These are phyloP conservation scores for Naganishia kalamii DNA, from an alignment of 768 basidiomycete species.

Conservation along the genomic window DNA sequence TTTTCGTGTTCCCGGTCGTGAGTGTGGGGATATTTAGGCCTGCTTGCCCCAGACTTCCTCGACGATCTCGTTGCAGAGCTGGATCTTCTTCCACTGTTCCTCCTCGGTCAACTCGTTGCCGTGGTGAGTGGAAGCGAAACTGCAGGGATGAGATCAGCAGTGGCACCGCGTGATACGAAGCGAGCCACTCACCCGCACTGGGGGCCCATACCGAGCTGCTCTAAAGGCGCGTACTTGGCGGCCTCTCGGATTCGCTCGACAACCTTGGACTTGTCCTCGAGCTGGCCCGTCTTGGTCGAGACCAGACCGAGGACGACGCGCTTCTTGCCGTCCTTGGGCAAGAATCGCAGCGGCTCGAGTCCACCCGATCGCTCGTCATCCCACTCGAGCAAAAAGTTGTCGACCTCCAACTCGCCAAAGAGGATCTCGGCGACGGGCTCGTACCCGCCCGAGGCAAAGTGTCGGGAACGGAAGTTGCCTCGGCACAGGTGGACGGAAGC, in stretches of 20 bases:
- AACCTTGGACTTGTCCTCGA: constrained; percentile 35
- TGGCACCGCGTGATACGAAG: constrained; percentile 7
- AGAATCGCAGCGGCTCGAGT: constrained; percentile 26
- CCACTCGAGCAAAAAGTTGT: constrained; percentile 24
- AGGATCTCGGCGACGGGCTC: constrained; percentile 27
- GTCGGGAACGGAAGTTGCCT: constrained; percentile 24
- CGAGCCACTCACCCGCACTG: constrained; percentile 29
- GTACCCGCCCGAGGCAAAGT: constrained; percentile 27
- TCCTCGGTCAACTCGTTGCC: constrained; percentile 30
- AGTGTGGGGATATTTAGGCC: neutral
- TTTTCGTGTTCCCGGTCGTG: neutral
- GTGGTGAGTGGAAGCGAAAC: constrained; percentile 25
- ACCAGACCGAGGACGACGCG: constrained; percentile 33
- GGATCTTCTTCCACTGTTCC: constrained; percentile 26
- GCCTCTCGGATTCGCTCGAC: constrained; percentile 31
- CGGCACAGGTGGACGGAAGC: constrained; percentile 24
- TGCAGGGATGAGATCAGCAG: neutral
- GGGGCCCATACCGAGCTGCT: constrained; percentile 32
- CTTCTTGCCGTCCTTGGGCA: constrained; percentile 27
- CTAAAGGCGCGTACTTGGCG: constrained; percentile 31
- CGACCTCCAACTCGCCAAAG: constrained; percentile 22
- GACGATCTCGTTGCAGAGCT: constrained; percentile 26
- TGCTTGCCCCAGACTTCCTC: constrained; percentile 32
- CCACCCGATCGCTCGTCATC: constrained; percentile 23
- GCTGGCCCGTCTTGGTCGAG: constrained; percentile 29